These are phyloP conservation scores for Xenoacremonium recifei DNA, from an alignment of 2,329 filamentous ascomycete genomes.

Conservation along the genomic window DNA sequence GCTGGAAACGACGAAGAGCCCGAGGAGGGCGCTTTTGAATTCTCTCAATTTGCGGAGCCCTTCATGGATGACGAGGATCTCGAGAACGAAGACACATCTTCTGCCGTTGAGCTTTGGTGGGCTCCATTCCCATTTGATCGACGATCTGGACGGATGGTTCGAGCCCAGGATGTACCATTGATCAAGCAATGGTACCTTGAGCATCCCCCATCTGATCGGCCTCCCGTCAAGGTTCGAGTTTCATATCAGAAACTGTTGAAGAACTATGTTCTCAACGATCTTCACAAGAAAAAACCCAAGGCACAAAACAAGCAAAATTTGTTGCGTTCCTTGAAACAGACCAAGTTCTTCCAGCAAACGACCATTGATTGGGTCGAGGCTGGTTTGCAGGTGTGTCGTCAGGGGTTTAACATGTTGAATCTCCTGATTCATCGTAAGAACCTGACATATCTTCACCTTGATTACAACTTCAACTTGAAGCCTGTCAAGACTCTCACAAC, in stretches of 20 bases:
- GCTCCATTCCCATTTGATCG: slow-evolving; percentile 94
- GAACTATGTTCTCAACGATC: slow-evolving; percentile 91
- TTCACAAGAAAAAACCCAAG: slow-evolving; percentile 95
- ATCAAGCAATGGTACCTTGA: slow-evolving; percentile 99
- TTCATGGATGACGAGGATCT: slow-evolving; percentile 89
- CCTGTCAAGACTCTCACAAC: slow-evolving; percentile 98
- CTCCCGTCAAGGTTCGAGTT: slow-evolving; percentile 94
- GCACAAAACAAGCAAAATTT: slow-evolving; percentile 93
- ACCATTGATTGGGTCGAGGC: slow-evolving; percentile 99
- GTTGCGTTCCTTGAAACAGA: slow-evolving; percentile 85
- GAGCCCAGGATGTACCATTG: slow-evolving; percentile 92
- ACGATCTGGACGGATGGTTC: slow-evolving; percentile 91
- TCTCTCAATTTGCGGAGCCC: slow-evolving; percentile 77
- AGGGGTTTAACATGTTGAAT: slow-evolving; percentile 99
- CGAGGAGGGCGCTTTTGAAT: slow-evolving; percentile 80
- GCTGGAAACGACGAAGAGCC: slow-evolving; percentile 68
- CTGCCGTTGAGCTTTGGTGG: slow-evolving; percentile 96
- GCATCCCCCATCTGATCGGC: slow-evolving; percentile 79
- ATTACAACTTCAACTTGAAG: slow-evolving; percentile 99
- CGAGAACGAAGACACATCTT: slow-evolving; percentile 83
- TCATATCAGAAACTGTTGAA: slow-evolving; percentile 98
- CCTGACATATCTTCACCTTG: slow-evolving; percentile 93
- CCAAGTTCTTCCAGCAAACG: slow-evolving; percentile 99
- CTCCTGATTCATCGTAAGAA: slow-evolving; percentile 98
- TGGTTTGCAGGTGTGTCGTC: slow-evolving; percentile 93